These are phyloP conservation scores for Cryptosporidium felis DNA, from an alignment of 169 alveolate species.

Conservation along the genomic window DNA sequence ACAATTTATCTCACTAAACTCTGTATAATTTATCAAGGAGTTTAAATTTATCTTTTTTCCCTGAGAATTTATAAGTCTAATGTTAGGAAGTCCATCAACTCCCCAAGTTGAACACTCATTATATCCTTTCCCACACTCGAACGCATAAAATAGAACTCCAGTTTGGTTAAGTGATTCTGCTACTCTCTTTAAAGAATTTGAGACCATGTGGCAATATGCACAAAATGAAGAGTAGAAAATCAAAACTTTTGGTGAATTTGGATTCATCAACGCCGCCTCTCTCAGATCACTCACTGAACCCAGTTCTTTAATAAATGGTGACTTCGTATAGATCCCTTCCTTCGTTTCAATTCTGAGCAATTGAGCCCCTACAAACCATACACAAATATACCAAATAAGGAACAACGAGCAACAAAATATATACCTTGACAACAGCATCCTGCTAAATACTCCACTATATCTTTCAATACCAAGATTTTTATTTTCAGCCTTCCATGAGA, in stretches of 20 bases:
- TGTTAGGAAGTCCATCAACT: conserved; percentile 35
- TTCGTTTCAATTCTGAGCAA: conserved; percentile 39
- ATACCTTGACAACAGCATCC: conserved; percentile 16
- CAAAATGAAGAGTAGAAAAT: conserved; percentile 64
- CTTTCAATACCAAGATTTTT: neutral
- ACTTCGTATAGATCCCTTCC: conserved; percentile 38
- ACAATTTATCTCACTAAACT: conserved; percentile 34
- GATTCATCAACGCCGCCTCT: neutral
- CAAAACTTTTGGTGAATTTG: neutral
- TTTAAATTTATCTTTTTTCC: conserved; percentile 16
- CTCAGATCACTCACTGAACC: conserved; percentile 16
- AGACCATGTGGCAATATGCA: conserved; percentile 51
- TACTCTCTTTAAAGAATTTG: conserved; percentile 47
- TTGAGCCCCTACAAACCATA: conserved; percentile 71
- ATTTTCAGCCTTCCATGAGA: conserved; percentile 15
- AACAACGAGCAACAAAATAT: conserved; percentile 12
- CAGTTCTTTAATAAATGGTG: conserved; percentile 17
- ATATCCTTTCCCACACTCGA: conserved; percentile 63
- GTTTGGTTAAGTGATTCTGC: conserved; percentile 37
- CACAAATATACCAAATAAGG: conserved; percentile 47
- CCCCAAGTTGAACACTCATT: conserved; percentile 60
- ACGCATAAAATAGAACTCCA: conserved; percentile 48
- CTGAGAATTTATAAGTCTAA: conserved; percentile 6
- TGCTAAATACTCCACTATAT: neutral
- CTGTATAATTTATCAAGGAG: conserved; percentile 5